Conservation (phyloP, 2,329 filamentous ascomycete genomes). For the Colletotrichum somersetense region DNA sequence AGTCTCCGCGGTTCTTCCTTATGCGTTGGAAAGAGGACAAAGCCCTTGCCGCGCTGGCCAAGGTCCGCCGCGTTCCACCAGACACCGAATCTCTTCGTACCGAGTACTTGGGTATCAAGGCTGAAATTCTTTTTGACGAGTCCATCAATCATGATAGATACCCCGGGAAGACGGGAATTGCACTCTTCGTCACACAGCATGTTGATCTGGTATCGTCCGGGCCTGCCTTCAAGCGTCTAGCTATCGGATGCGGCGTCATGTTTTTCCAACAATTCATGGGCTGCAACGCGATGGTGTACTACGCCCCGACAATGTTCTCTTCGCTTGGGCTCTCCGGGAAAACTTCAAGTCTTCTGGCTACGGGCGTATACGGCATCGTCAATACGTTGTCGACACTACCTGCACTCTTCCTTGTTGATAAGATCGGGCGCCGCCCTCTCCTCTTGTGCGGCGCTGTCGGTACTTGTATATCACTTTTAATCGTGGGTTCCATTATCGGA, state of each 20-base stretch:
- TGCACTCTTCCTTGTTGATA: background rate
- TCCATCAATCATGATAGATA: background rate
- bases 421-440: background rate
- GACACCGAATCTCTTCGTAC: constrained; percentile 50
- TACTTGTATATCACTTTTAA: background rate
- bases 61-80: constrained; percentile 50
- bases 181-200: background rate
- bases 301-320: background rate
- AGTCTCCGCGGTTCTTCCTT: constrained; percentile 52
- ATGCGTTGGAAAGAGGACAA: constrained; percentile 51
- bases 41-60: constrained; percentile 49
- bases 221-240: background rate
- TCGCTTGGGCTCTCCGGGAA: background rate
- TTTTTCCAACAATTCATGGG: constrained; percentile 1
- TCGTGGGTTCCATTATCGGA: background rate
- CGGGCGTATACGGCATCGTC: background rate
- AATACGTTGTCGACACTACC: background rate
- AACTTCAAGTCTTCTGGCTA: background rate
- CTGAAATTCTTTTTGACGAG: background rate
- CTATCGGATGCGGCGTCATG: background rate
- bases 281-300: background rate
- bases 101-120: background rate
- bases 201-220: background rate
- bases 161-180: background rate
- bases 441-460: background rate